A percentile compares a stretch with the other conserved stretches of the same genome.
Conservation (phyloP, 441 rosid species). For the Rhodomyrtus psidioides region DNA sequence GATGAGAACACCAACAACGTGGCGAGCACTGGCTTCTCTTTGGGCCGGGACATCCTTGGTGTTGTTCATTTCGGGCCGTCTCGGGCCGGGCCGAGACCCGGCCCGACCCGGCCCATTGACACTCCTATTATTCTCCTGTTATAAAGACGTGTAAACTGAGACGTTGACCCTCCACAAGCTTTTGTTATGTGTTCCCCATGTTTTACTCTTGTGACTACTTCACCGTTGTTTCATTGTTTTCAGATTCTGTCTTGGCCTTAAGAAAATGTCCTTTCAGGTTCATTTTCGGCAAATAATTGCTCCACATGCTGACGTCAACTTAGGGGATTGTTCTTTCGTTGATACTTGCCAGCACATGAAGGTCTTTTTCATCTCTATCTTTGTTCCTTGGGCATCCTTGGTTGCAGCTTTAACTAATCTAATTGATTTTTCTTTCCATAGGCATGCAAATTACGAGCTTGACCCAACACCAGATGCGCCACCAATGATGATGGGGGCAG, state of each 20-base stretch:
- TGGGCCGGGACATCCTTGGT: too few relatives aligned
- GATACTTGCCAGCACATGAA: conserved; percentile 99
- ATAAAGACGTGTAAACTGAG: background rate
- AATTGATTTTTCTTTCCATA: conserved; percentile 21
- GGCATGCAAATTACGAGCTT: conserved; percentile 99
- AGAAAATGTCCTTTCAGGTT: conserved; percentile 40
- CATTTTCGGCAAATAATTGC: conserved; percentile 93
- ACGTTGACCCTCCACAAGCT: background rate
- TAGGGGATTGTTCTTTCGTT: conserved; percentile 98
- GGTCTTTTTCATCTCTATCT: conserved; percentile 27
- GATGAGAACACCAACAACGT: too few relatives aligned
- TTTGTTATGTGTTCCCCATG: background rate
- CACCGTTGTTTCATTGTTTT: background rate
- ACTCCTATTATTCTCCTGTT: too few relatives aligned
- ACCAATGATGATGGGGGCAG: too few relatives aligned
- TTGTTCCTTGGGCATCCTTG: background rate
- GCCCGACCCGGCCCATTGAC: too few relatives aligned
- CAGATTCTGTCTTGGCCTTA: background rate
- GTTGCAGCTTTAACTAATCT: background rate
- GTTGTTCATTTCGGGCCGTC: too few relatives aligned
- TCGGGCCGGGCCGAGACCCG: too few relatives aligned
- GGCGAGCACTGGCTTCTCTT: too few relatives aligned
- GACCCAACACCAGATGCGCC: too few relatives aligned
- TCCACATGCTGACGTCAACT: conserved; percentile 83
- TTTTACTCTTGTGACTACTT: background rate